phyloP scores from a whole-genome alignment of 2,329 filamentous ascomycete species.

The Beauveria asiatica region DNA sequence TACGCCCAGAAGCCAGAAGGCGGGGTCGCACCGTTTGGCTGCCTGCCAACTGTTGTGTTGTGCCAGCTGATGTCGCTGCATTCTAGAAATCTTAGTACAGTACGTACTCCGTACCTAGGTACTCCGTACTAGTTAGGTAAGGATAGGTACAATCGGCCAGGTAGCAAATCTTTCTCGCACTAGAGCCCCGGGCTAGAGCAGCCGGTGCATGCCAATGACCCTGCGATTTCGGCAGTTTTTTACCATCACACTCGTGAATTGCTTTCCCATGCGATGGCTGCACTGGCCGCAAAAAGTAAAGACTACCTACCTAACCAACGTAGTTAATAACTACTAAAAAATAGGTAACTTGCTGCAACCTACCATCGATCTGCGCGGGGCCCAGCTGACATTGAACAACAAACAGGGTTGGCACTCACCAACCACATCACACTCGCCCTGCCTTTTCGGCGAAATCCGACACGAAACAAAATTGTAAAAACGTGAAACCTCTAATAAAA shows the following conservation, averaged over 20 bases:
- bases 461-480: neutral
- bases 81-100: neutral
- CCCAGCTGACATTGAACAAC: neutral
- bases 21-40: neutral
- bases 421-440: neutral
- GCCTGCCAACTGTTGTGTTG: neutral
- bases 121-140: no score
- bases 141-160: neutral
- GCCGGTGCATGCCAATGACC: neutral
- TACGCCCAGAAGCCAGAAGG: neutral
- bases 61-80: neutral
- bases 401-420: neutral
- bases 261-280: neutral
- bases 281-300: neutral
- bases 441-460: neutral
- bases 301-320: no score
- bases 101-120: no score
- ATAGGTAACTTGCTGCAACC: neutral
- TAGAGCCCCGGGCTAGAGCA: neutral
- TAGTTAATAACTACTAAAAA: no score
- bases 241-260: neutral
- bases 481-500: neutral
- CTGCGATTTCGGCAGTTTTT: constrained; percentile 8
- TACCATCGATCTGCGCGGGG: neutral
- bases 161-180: neutral